Percentiles rank a stretch among this genome's conserved stretches.
These are phyloP conservation scores for Aspergillus taichungensis DNA, from an alignment of 495 filamentous ascomycete genomes.

Conservation along the genomic window DNA sequence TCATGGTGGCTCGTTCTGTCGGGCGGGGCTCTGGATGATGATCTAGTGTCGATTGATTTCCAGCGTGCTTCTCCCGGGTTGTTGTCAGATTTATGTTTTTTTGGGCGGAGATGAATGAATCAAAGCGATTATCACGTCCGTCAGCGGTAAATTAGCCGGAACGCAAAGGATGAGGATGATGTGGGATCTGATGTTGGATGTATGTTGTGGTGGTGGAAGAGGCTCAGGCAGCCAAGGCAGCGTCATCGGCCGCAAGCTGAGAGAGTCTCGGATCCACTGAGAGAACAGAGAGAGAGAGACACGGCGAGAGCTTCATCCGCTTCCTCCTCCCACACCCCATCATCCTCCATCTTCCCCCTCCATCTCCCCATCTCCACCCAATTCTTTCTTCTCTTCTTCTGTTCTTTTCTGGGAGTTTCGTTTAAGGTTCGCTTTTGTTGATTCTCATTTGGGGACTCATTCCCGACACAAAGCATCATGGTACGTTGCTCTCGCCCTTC, in stretches of 20 bases:
- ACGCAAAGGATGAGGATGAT: too few species aligned
- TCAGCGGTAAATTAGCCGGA: too few species aligned
- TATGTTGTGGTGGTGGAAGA: neutral
- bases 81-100: too few species aligned
- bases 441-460: slow-evolving; percentile 1
- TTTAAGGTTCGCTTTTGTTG: neutral
- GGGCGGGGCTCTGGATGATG: too few species aligned
- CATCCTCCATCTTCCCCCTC: slow-evolving; percentile 6
- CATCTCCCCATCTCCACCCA: slow-evolving; percentile 5
- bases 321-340: slow-evolving; percentile 10
- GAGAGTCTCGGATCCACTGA: slow-evolving; percentile 11
- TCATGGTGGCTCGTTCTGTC: slow-evolving; percentile 44
- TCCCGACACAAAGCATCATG: slow-evolving; percentile 8
- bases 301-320: slow-evolving; percentile 18
- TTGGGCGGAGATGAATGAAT: too few species aligned
- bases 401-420: neutral
- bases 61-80: too few species aligned
- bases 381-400: neutral
- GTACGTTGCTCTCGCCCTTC: slow-evolving; percentile 12
- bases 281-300: slow-evolving; percentile 14
- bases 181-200: too few species aligned
- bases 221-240: slow-evolving; percentile 34
- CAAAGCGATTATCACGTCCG: too few species aligned
- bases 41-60: too few species aligned
- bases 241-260: slow-evolving; percentile 35